These are phyloP conservation scores for Alopecurus myosuroides DNA, from an alignment of 176 grass and related monocot genomes.

Conservation along the genomic window DNA sequence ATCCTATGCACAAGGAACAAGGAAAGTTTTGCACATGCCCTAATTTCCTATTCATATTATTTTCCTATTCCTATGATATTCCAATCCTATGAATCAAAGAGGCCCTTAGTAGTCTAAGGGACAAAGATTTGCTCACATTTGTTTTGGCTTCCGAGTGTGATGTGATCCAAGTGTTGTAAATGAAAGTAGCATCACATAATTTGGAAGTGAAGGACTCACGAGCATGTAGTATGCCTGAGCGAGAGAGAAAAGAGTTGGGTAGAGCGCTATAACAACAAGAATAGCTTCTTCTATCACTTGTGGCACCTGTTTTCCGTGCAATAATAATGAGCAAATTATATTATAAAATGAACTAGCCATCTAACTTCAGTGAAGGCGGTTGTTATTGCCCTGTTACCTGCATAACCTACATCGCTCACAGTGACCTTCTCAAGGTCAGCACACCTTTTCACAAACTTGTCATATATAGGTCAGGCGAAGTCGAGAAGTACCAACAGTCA, in stretches of 20 bases:
- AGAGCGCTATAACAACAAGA: conserved; percentile 48
- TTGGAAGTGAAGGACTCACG: conserved; percentile 25
- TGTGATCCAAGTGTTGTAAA: neutral
- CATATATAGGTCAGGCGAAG: conserved; percentile 55
- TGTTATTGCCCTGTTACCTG: conserved; percentile 46
- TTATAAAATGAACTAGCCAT: too few relatives aligned
- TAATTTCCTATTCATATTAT: too few relatives aligned
- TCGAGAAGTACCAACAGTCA: conserved; percentile 26
- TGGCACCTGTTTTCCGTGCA: conserved; percentile 47
- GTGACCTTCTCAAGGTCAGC: conserved; percentile 62
- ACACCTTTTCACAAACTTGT: conserved; percentile 56
- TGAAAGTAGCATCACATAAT: neutral
- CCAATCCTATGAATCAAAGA: too few relatives aligned
- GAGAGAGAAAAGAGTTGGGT: conserved; percentile 57
- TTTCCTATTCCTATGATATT: too few relatives aligned
- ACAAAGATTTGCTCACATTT: neutral
- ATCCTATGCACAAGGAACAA: too few relatives aligned
- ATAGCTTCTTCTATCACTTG: conserved; percentile 73
- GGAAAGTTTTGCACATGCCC: too few relatives aligned
- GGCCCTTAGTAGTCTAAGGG: too few relatives aligned
- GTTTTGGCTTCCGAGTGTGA: neutral
- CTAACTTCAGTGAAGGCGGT: neutral
- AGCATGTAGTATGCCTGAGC: conserved; percentile 50
- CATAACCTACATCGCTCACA: conserved; percentile 78
- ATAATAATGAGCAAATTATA: neutral